phyloP scores from a whole-genome alignment of 2,329 filamentous ascomycete species.

The Plenodomus lindquistii region DNA sequence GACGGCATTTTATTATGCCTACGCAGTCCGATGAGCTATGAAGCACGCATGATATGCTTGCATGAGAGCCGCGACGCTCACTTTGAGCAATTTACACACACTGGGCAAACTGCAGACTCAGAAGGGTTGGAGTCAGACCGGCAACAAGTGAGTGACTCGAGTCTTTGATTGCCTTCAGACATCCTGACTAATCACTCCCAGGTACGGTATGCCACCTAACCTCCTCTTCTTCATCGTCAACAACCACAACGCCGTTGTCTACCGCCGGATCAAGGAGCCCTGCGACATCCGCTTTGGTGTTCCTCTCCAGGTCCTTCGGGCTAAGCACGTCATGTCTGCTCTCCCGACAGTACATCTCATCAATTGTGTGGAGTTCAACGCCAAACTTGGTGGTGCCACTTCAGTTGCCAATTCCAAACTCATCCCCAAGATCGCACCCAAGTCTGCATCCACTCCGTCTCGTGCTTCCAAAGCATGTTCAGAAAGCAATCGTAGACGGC shows the following conservation, averaged over 20 bases:
- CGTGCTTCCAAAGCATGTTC: no score
- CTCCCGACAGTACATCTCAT: slow-evolving; percentile 89
- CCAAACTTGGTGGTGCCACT: slow-evolving; percentile 87
- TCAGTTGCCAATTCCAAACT: slow-evolving; percentile 52
- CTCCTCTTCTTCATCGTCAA: slow-evolving; percentile 79
- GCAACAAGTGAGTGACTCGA: slow-evolving; percentile 50
- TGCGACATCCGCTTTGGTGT: slow-evolving; percentile 83
- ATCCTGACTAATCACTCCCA: slow-evolving; percentile 2
- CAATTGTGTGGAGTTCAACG: slow-evolving; percentile 95
- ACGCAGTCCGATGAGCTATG: no score
- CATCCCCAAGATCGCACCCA: slow-evolving; percentile 32
- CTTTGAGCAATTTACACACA: no score
- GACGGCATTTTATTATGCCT: no score
- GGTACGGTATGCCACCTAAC: slow-evolving; percentile 63
- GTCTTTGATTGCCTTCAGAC: background rate
- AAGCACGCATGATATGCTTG: no score
- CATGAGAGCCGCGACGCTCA: no score
- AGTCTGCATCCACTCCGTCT: slow-evolving; percentile 19
- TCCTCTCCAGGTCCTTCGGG: slow-evolving; percentile 80
- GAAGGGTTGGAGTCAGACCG: slow-evolving; percentile 59
- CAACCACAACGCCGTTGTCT: slow-evolving; percentile 71
- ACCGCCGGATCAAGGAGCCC: slow-evolving; percentile 86
- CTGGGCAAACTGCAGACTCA: no score
- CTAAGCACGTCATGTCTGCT: slow-evolving; percentile 69
- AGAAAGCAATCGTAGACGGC: no score